A percentile compares a stretch with the other conserved stretches of the same genome.
Evolutionary conservation across 106 monocot genomes (phyloP).

Genomic region (Platanthera zijinensis): DNA sequence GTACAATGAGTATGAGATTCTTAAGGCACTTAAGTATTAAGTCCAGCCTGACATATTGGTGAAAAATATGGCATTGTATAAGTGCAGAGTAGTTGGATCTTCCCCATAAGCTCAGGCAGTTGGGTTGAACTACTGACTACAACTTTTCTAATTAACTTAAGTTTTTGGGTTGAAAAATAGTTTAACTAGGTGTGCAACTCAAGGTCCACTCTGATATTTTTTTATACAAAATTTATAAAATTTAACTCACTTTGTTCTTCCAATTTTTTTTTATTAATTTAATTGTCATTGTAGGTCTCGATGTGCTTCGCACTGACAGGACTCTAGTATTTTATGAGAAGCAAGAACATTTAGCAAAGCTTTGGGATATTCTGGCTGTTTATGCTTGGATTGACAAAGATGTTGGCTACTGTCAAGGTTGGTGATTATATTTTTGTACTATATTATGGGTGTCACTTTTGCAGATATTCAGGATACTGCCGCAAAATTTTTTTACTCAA

Average conservation of each 20-base stretch:
- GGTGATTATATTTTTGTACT: not conserved
- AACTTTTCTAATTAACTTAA: not conserved
- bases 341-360: slow-evolving; percentile 53
- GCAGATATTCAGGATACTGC: too few species aligned
- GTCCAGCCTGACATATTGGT: not conserved
- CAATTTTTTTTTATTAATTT: not conserved
- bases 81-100: not conserved
- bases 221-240: not conserved
- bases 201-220: not conserved
- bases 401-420: slow-evolving; percentile 75
- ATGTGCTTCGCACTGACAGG: slow-evolving; percentile 58
- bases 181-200: not conserved
- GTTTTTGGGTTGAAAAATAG: not conserved
- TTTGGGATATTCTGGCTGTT: slow-evolving; percentile 67
- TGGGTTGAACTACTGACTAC: not conserved
- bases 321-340: slow-evolving; percentile 60
- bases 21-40: too few species aligned
- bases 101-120: not conserved
- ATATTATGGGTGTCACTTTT: not conserved
- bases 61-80: not conserved
- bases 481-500: not conserved
- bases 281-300: slow-evolving; percentile 32
- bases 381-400: slow-evolving; percentile 75
- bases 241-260: not conserved
- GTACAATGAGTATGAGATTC: too few species aligned